Conservation (phyloP, 73 alveolate genomes). For the Stentor roeselii region DNA sequence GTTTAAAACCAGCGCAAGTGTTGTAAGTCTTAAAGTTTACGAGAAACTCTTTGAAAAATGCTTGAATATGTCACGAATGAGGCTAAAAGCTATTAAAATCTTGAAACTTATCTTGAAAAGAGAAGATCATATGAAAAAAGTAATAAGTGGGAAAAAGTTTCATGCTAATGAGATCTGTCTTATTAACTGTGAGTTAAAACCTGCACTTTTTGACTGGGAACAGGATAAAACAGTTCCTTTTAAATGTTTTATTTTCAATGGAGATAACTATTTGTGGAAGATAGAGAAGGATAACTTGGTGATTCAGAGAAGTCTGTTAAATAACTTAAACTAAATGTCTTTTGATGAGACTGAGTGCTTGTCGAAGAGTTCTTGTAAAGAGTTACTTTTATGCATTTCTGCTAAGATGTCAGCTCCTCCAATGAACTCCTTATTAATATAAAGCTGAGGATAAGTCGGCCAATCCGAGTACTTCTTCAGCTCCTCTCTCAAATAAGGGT, state of each 20-base stretch:
- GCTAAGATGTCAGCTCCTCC: slow-evolving; percentile 85
- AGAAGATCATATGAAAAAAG: not conserved
- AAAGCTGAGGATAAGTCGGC: slow-evolving; percentile 87
- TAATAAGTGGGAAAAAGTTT: not conserved
- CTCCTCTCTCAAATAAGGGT: slow-evolving; percentile 63
- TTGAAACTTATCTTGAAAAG: not conserved
- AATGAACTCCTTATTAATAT: slow-evolving; percentile 33
- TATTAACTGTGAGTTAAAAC: not conserved
- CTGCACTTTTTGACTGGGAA: not conserved
- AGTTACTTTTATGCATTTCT: slow-evolving; percentile 82
- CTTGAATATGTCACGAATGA: not conserved
- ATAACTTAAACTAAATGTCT: not conserved
- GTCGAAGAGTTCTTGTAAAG: slow-evolving; percentile 63
- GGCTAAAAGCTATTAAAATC: not conserved
- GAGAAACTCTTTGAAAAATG: not conserved
- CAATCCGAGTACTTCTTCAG: slow-evolving; percentile 80
- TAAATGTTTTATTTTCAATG: not conserved
- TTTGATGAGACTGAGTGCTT: slow-evolving; percentile 30
- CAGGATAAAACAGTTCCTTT: not conserved
- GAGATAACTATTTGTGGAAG: not conserved
- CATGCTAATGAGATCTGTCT: not conserved
- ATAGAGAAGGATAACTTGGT: not conserved
- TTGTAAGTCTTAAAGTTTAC: not conserved
- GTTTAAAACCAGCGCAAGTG: not conserved
- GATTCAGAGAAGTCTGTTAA: not conserved